Evolutionary conservation across 139 green algal species (phyloP), one percentile per base, ranked within the genome.

Genomic region (Micractinium conductrix): DNA sequence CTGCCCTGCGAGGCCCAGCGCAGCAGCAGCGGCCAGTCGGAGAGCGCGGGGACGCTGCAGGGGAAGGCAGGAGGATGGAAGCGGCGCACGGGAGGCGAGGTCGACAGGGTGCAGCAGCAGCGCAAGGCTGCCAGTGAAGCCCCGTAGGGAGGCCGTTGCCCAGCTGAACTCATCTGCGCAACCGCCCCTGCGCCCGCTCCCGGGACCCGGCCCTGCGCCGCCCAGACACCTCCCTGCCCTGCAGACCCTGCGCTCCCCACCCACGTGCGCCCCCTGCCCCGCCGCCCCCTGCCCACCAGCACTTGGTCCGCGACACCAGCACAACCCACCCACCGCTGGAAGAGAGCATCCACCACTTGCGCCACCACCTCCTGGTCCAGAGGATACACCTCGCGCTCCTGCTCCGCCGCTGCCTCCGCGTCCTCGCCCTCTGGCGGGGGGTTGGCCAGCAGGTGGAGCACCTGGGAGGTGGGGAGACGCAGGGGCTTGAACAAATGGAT

Each of bases 271-370:
- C 48, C 10, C 48, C 48, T 58, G 48, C 48, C 10, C 48, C 48
- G 16, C 48, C 48, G 10, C n/a, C 50, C 58, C 24, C 58, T 68
- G 58, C 21, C 19, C 6, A 30, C 12, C 12, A 44, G 16, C 28
- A 45, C 60, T 40, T 17, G 8, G 30, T 44, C 28, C 35, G n/a
- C 14, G 2, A 35, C 62, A 72, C 22, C 62, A 72, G 2, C 55
- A 30, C 10, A 26, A n/a, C 21, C 1, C 0, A 30, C 43, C n/a
- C 75, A 83, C 89, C 81, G 81, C 81, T 90, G 82, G 28, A 87
- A 85, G 28, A 93, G 75, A 8, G 87, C 85, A 33, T 91, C 87
- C 74, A 94, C 91, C 45, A 93, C 80, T 14, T 88, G 80, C 43
- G 50, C 76, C 44, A 91, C 75, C 82, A 90, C 67, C 33, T 79